These are phyloP conservation scores for Malus hybrid DNA, from an alignment of 331 rosid species.

Conservation along the genomic window DNA sequence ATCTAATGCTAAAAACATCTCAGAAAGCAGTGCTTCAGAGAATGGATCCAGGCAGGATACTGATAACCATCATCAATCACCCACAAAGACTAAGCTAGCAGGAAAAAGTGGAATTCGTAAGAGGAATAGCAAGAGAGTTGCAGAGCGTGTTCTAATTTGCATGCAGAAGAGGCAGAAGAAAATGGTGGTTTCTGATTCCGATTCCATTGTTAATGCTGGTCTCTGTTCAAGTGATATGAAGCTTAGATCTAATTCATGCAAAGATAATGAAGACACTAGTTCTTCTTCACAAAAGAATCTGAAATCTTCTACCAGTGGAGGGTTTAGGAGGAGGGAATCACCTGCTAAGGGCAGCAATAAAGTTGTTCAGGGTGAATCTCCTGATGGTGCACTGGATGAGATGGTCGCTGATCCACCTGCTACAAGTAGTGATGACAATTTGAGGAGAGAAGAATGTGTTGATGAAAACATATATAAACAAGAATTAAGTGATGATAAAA, in stretches of 20 bases:
- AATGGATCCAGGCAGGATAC: conserved; percentile 62
- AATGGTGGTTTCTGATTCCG: conserved; percentile 62
- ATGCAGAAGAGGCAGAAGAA: conserved; percentile 92
- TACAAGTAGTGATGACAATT: conserved; percentile 54
- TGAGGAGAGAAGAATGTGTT: conserved; percentile 65
- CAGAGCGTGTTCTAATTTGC: conserved; percentile 78
- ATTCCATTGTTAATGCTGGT: conserved; percentile 59
- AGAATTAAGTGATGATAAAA: conserved; percentile 48
- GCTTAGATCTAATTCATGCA: conserved; percentile 30
- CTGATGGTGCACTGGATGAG: conserved; percentile 50
- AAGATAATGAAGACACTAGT: conserved; percentile 37
- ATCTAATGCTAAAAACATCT: conserved; percentile 74
- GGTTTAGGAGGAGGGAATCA: conserved; percentile 38
- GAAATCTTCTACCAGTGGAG: conserved; percentile 23
- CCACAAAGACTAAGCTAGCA: conserved; percentile 45
- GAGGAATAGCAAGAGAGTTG: conserved; percentile 96
- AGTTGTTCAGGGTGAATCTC: conserved; percentile 43
- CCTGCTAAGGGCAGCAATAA: conserved; percentile 23
- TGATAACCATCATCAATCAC: conserved; percentile 39
- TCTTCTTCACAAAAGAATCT: conserved; percentile 35
- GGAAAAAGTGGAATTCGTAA: conserved; percentile 56
- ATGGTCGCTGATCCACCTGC: conserved; percentile 44
- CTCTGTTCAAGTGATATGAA: conserved; percentile 35
- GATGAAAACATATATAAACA: conserved; percentile 65
- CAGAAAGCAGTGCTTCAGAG: conserved; percentile 96